These are phyloP conservation scores for Gossypium bickii DNA, from an alignment of 345 rosid species.

Conservation along the genomic window DNA sequence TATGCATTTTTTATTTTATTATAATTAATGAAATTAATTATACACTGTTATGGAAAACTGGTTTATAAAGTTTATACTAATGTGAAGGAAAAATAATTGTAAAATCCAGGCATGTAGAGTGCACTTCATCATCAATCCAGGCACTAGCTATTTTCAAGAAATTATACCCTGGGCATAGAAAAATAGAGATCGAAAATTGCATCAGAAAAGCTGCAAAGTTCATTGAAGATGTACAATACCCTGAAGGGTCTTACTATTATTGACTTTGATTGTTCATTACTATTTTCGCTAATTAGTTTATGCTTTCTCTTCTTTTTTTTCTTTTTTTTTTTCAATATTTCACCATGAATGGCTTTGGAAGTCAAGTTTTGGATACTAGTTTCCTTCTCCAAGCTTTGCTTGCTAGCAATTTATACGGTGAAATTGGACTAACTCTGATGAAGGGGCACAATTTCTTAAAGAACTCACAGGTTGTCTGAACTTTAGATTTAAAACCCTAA, in stretches of 20 bases:
- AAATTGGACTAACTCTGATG: slow-evolving; percentile 46
- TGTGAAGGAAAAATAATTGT: not conserved
- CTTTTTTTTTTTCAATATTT: not conserved
- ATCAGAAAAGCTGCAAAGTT: slow-evolving; percentile 33
- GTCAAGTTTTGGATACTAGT: slow-evolving; percentile 54
- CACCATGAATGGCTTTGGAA: slow-evolving; percentile 35
- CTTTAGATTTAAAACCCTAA: no score
- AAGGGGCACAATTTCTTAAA: slow-evolving; percentile 73
- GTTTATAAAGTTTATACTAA: not conserved
- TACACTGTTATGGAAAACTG: not conserved
- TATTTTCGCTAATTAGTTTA: not conserved
- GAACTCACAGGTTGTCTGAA: slow-evolving; percentile 26
- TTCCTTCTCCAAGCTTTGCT: slow-evolving; percentile 22
- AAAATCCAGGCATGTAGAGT: slow-evolving; percentile 29
- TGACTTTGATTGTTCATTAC: not conserved
- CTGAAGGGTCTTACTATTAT: no score
- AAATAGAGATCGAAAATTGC: slow-evolving; percentile 36
- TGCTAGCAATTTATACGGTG: slow-evolving; percentile 44
- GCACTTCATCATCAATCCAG: slow-evolving; percentile 51
- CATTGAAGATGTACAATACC: slow-evolving; percentile 35
- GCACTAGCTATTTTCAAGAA: slow-evolving; percentile 39
- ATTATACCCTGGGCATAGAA: slow-evolving; percentile 36
- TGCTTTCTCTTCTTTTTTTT: not conserved
- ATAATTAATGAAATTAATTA: not conserved
- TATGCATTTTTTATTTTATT: not conserved